Evolutionary conservation across 164 flowering plant genomes (phyloP).

Genomic region (Chimonanthus praecox): DNA sequence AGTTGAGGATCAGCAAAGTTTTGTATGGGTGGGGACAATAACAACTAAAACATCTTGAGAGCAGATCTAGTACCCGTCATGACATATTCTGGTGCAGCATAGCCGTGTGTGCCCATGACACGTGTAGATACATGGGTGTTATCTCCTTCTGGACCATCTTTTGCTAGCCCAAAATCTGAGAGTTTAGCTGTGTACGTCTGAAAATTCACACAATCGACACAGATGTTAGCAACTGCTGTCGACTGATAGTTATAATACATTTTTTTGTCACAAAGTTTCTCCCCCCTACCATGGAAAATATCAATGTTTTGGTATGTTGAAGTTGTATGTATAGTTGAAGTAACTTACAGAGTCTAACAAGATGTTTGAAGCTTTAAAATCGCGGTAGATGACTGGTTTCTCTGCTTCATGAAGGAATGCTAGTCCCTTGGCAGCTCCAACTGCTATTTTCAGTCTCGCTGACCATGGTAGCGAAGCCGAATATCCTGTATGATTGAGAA

Average conservation of each 20-base stretch:
- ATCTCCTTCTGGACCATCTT: constrained; percentile 76
- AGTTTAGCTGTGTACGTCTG: constrained; percentile 79
- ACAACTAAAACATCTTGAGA: neutral
- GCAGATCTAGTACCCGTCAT: constrained; percentile 45
- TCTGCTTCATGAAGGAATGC: constrained; percentile 75
- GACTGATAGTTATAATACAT: too few species aligned
- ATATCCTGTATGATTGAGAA: constrained; percentile 37
- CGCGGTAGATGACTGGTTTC: constrained; percentile 73
- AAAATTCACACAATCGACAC: constrained; percentile 1
- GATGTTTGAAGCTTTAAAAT: constrained; percentile 85
- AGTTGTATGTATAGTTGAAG: neutral
- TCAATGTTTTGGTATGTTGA: neutral
- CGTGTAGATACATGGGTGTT: constrained; percentile 66
- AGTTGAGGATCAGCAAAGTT: neutral
- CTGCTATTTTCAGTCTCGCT: constrained; percentile 70
- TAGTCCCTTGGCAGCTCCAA: constrained; percentile 88
- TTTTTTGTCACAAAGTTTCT: too few species aligned
- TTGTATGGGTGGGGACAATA: neutral
- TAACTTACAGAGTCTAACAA: constrained; percentile 59
- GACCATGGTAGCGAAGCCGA: constrained; percentile 65
- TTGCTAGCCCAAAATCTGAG: constrained; percentile 90
- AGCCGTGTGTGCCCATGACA: constrained; percentile 90
- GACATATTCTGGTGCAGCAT: constrained; percentile 88
- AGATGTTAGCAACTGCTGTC: neutral
- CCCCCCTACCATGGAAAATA: neutral